phyloP scores from a whole-genome alignment of 2,329 filamentous ascomycete species.

The Arthrobotrys megalospora region DNA sequence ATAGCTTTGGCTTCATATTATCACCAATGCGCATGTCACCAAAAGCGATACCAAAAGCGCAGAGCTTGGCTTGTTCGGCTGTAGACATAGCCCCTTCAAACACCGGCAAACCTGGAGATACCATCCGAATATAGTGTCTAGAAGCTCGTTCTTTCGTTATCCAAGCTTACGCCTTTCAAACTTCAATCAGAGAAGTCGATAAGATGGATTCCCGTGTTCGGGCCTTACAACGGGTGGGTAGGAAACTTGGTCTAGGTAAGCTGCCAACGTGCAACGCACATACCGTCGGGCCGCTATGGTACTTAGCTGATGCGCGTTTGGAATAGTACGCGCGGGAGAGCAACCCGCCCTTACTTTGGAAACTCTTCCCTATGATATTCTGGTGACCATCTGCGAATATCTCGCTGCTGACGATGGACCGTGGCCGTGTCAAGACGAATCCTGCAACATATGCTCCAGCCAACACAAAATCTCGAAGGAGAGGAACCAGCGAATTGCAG shows the following conservation, averaged over 20 bases:
- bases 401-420: not conserved
- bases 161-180: too few relatives aligned
- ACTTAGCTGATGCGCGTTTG: too few relatives aligned
- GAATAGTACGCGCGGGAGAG: not conserved
- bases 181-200: not conserved
- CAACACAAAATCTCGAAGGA: conserved; percentile 6
- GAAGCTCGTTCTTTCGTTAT: too few relatives aligned
- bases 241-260: not conserved
- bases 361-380: conserved; percentile 1
- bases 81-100: not conserved
- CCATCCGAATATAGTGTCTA: too few relatives aligned
- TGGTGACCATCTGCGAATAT: not conserved
- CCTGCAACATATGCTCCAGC: not conserved
- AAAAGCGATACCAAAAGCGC: conserved; percentile 10
- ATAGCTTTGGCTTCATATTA: too few relatives aligned
- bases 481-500: not conserved
- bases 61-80: not conserved
- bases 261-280: too few relatives aligned
- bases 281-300: too few relatives aligned
- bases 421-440: conserved; percentile 6
- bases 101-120: too few relatives aligned
- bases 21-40: too few relatives aligned
- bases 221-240: not conserved
- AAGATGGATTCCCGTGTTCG: not conserved
- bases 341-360: not conserved